Percentiles rank a stretch among this genome's conserved stretches.
These are phyloP conservation scores for Zasmidium citrigriseum DNA, from an alignment of 2,329 filamentous ascomycete genomes.

Conservation along the genomic window DNA sequence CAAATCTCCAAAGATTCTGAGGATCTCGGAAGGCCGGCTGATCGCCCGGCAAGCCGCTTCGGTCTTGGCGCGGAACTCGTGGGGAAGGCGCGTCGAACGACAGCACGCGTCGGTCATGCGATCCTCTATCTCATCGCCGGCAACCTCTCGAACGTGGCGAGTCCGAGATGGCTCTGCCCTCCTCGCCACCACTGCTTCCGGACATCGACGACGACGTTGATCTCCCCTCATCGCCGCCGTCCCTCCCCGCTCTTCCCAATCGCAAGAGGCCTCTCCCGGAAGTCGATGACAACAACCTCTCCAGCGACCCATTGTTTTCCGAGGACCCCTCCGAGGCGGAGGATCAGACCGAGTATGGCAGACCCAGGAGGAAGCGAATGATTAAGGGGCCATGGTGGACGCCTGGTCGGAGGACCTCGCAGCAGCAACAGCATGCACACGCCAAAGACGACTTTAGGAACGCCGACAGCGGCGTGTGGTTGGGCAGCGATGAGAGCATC, in stretches of 20 bases:
- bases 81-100: no score
- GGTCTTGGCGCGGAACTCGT: no score
- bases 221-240: conserved; percentile 24
- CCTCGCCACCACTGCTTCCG: conserved; percentile 32
- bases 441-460: conserved; percentile 55
- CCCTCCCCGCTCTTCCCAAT: conserved; percentile 10
- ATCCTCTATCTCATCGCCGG: not conserved
- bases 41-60: no score
- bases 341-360: conserved; percentile 60
- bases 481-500: conserved; percentile 60
- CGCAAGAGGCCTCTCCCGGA: conserved; percentile 36
- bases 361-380: conserved; percentile 60
- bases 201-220: conserved; percentile 14
- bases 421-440: conserved; percentile 27
- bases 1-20: no score
- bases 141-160: not conserved
- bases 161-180: conserved; percentile 33
- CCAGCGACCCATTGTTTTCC: conserved; percentile 73
- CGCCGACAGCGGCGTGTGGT: conserved; percentile 69
- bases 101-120: not conserved
- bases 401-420: conserved; percentile 28
- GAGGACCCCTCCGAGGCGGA: conserved; percentile 64
- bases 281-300: conserved; percentile 43
- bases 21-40: no score
- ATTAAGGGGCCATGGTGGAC: conserved; percentile 70